Conservation (phyloP, 192 early-diverging fungal species). For the Podila verticillata region DNA sequence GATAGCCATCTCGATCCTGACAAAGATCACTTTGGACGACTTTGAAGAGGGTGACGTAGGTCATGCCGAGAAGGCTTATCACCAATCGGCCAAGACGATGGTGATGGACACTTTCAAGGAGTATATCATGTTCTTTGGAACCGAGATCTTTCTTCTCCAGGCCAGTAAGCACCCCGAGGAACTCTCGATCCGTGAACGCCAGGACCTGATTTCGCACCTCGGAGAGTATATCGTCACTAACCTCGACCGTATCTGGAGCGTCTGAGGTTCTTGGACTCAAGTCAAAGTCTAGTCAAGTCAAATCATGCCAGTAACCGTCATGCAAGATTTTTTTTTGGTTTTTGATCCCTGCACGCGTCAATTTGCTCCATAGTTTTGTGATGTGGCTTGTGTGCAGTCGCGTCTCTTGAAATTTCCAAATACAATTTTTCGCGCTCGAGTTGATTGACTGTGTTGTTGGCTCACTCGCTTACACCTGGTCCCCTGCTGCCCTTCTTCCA, state of each 20-base stretch:
- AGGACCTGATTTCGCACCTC: background rate
- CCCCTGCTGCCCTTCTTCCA: too few species aligned
- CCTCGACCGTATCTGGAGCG: background rate
- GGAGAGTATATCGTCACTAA: conserved; percentile 4
- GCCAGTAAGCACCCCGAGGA: background rate
- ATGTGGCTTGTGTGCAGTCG: too few species aligned
- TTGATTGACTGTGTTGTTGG: too few species aligned
- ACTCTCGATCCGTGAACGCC: conserved; percentile 3
- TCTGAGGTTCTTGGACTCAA: too few species aligned
- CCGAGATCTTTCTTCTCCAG: background rate
- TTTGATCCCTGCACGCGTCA: too few species aligned
- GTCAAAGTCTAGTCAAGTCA: too few species aligned
- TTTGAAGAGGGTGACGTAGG: background rate
- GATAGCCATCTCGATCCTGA: conserved; percentile 33
- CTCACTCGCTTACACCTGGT: too few species aligned
- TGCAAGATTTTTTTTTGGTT: too few species aligned
- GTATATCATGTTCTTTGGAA: conserved; percentile 32
- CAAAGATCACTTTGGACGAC: conserved; percentile 5
- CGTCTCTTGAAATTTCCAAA: too few species aligned
- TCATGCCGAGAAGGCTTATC: background rate
- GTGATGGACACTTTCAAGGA: conserved; percentile 23
- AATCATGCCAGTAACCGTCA: too few species aligned
- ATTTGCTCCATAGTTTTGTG: too few species aligned
- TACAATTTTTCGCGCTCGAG: too few species aligned
- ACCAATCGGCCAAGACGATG: background rate